Evolutionary conservation across 2,329 filamentous ascomycete genomes (phyloP), one percentile per base, ranked within the genome.

Genomic region (Alternaria conjuncta): DNA sequence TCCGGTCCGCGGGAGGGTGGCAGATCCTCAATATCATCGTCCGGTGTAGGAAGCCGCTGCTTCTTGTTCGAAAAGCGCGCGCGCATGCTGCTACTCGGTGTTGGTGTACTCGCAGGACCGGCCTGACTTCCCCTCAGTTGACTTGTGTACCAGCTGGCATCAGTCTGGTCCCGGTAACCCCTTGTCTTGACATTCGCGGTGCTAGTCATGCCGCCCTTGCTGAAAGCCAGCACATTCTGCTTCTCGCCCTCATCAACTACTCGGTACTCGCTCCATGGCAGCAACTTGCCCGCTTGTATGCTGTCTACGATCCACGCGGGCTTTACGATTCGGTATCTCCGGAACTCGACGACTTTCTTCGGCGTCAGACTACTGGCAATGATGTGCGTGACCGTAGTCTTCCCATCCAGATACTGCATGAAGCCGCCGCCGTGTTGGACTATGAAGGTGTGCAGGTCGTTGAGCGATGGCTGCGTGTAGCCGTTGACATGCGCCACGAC

Each of bases 221-320:
- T 75, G 55, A 90, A 89, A 4, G 84, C 85, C 15, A 99, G 83
- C 2, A 94, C 86, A 71, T 92, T 93, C 80, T 99, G 96, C 10
- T 89, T 88, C 0, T 90, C 88, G 0, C 93, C 94, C 78, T 97
- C 93, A 68, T 96, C 92, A 5, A 97, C 83, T 1, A 97, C 89
- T 28, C 93, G 88, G 75, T 96, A 99, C 12, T 89, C 85, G 64
- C 91, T 86, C 96, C 96, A 99, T 0, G 95, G 91, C 26, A 98
- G 83, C 47, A 97, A 81, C 72, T 88, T 91, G 6, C 93, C 93
- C 7, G 92, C 92, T 61, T 88, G 85, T 49, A 98, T 88, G 65
- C 94, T 97, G 71, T 99, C 95, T 13, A 93, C 90, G 4, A 99
- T 88, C 96, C 96, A 99, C 20, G 93, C 90, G 1, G 96, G 96